Evolutionary conservation across 352 stramenopile species (phyloP), one percentile per base, ranked within the genome.

Genomic region (Globisporangium cederbergense): DNA sequence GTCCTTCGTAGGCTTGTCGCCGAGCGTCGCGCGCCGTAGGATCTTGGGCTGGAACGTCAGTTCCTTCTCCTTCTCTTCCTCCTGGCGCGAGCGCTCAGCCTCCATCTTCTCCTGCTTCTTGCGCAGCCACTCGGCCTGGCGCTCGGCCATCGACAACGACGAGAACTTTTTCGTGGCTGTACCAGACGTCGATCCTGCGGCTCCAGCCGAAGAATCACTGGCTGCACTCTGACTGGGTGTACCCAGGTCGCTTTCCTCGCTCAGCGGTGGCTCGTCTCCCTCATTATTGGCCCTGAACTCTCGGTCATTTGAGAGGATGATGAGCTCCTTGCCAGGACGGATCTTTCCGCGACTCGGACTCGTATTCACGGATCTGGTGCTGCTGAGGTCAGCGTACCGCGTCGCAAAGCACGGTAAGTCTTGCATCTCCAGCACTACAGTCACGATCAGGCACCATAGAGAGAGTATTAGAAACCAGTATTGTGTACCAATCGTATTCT

Each of bases 21-120:
- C 72, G 46, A 78, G 86, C 7, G 84, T 93, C 34, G 76, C 70
- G 34, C 85, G 79, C 4, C 86, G 83, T 28, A 94, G 77, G 34
- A 95, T 72, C 56, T 95, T 93, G 14, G 86, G 86, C 56, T 89
- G 83, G 65, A 95, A 95, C 22, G 86, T 95, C 18, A 95, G 75
- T 58, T 95, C 86, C 60, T 85, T 83, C 25, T 90, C 79, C 18
- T 76, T 89, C 58, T 93, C 86, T 42, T 89, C 78, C 7, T 78
- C 74, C 36, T 92, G 84, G 0, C 86, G 77, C 34, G 76, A 72
- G 22, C 80, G 76, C 61, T 93, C 83, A 10, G 68, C 74, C 36
- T 83, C 82, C 60, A 90, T 71, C 60, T 91, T 91, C 32, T 91
- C 81, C 30, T 90, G 77, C 36, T 93, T 95, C 70, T 90, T 89